These are phyloP conservation scores for Iberis pinnata DNA, from an alignment of 345 rosid genomes.

Conservation along the genomic window DNA sequence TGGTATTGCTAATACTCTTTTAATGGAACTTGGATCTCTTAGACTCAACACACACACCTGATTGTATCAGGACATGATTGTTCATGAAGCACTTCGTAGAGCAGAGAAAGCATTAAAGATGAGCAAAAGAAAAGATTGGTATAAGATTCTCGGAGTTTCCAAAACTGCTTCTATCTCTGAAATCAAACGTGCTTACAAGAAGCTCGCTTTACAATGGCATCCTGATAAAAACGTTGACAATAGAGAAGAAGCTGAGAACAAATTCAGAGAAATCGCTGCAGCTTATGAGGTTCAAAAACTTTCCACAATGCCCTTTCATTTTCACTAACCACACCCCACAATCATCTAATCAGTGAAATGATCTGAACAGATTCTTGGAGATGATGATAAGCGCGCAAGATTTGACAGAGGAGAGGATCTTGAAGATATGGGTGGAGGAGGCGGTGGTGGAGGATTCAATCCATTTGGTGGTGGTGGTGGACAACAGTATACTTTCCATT, in stretches of 20 bases:
- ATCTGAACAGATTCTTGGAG: constrained; percentile 69
- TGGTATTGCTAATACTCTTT: no score
- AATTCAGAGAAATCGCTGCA: constrained; percentile 87
- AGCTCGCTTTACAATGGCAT: constrained; percentile 97
- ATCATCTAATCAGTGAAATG: background rate
- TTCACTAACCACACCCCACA: background rate
- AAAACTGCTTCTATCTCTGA: constrained; percentile 72
- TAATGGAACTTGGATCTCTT: no score
- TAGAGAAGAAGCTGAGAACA: constrained; percentile 93
- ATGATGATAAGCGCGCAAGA: constrained; percentile 81
- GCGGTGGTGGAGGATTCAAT: constrained; percentile 63
- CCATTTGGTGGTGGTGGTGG: constrained; percentile 76
- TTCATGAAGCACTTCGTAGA: constrained; percentile 68
- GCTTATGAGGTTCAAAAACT: constrained; percentile 99
- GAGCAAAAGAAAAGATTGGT: constrained; percentile 97
- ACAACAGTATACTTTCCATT: constrained; percentile 72
- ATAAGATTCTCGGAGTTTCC: constrained; percentile 79
- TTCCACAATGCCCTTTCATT: background rate
- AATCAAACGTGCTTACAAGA: constrained; percentile 92
- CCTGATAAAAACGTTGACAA: constrained; percentile 92
- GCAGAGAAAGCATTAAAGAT: constrained; percentile 96
- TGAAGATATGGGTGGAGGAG: constrained; percentile 83
- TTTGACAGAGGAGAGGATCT: constrained; percentile 94
- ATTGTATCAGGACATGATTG: constrained; percentile 81
- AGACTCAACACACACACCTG: no score